Evolutionary conservation across 2,329 filamentous ascomycete genomes (phyloP).

Genomic region (Penicillium digitatum): DNA sequence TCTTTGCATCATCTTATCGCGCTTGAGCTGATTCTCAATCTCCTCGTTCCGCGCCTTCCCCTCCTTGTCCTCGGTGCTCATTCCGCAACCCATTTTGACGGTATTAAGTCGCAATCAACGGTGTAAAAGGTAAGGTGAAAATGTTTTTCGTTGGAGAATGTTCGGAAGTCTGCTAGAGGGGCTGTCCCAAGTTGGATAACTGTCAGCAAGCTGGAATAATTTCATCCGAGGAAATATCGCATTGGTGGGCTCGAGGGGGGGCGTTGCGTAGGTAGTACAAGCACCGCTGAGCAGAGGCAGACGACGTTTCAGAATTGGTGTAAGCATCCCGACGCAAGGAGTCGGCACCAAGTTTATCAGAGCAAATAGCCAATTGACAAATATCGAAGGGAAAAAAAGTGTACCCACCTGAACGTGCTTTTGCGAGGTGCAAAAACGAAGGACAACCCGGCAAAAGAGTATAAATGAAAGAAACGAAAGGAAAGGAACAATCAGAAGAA

Average conservation of each 20-base stretch:
- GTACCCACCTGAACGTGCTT: constrained; percentile 10
- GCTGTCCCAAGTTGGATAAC: background rate
- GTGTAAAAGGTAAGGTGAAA: constrained; percentile 1
- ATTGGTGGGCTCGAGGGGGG: constrained; percentile 12
- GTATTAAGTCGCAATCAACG: constrained; percentile 22
- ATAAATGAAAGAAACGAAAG: constrained; percentile 12
- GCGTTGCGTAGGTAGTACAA: constrained; percentile 19
- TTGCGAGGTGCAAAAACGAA: constrained; percentile 6
- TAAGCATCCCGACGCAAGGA: constrained; percentile 22
- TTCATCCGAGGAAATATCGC: constrained; percentile 8
- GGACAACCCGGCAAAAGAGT: constrained; percentile 1
- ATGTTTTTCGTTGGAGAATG: background rate
- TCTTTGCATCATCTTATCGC: constrained; percentile 96
- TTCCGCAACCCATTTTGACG: constrained; percentile 95
- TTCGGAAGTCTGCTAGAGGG: background rate
- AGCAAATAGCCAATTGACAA: constrained; percentile 2
- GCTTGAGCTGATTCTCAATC: constrained; percentile 98
- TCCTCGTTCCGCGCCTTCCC: constrained; percentile 99
- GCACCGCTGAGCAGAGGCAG: constrained; percentile 12
- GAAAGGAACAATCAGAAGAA: constrained; percentile 14
- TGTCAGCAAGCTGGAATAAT: constrained; percentile 6
- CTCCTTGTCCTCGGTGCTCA: constrained; percentile 99
- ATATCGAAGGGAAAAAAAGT: background rate
- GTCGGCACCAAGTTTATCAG: background rate
- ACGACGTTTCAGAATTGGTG: constrained; percentile 22